A percentile compares a stretch with the other conserved stretches of the same genome.
Evolutionary conservation across 306 rosid genomes (phyloP).

Genomic region (Begonia loranthoides): DNA sequence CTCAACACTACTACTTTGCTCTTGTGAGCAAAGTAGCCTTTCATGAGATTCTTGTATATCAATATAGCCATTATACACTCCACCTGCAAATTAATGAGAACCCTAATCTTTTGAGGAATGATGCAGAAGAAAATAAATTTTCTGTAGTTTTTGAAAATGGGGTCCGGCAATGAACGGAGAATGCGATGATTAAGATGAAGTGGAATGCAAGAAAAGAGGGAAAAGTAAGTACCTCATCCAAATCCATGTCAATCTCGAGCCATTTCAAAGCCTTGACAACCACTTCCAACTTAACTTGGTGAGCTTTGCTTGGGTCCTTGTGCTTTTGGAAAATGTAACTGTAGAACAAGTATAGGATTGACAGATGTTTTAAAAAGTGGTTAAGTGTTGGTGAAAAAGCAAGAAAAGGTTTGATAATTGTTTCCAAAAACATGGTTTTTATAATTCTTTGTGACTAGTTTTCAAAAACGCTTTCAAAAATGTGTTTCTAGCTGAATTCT

Average conservation of each 20-base stretch:
- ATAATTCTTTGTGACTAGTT: too few relatives aligned
- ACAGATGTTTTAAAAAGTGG: too few relatives aligned
- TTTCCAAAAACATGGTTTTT: too few relatives aligned
- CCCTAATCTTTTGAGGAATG: neutral
- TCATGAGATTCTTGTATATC: constrained; percentile 68
- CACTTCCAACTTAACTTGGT: constrained; percentile 88
- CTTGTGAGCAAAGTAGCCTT: constrained; percentile 95
- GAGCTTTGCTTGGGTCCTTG: constrained; percentile 81
- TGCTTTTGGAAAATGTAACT: constrained; percentile 87
- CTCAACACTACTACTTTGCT: constrained; percentile 91
- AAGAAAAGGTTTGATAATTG: too few relatives aligned
- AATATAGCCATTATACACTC: constrained; percentile 90
- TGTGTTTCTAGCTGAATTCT: too few relatives aligned
- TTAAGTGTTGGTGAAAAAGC: too few relatives aligned
- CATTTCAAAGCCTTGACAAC: constrained; percentile 84
- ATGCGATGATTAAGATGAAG: too few relatives aligned
- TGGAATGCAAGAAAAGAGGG: neutral
- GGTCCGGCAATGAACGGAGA: too few relatives aligned
- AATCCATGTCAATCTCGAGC: constrained; percentile 90
- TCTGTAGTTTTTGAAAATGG: neutral
- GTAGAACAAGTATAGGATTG: constrained; percentile 8
- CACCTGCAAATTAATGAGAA: constrained; percentile 45
- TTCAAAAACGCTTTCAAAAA: too few relatives aligned
- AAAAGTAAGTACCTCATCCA: constrained; percentile 58
- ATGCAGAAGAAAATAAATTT: neutral